Percentiles rank a stretch among this genome's conserved stretches.
Conservation (phyloP, 176 grass and related monocot species). For the Paspalum vaginatum region DNA sequence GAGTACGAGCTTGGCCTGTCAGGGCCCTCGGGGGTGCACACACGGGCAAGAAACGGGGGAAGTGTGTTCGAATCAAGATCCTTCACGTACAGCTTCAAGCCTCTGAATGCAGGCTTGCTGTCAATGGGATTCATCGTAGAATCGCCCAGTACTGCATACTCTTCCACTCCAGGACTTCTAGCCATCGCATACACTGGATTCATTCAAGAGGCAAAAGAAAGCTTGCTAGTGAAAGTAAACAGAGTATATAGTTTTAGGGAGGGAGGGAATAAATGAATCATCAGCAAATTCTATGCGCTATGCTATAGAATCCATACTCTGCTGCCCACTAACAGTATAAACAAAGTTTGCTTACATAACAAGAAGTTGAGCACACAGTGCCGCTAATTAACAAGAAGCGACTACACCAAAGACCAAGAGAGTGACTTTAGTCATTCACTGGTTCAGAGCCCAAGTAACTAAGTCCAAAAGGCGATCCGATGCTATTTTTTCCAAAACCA, state of each 20-base stretch:
- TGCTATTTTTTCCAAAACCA: neutral
- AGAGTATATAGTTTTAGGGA: neutral
- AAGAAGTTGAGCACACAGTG: neutral
- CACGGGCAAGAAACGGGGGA: slow-evolving; percentile 55
- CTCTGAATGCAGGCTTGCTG: slow-evolving; percentile 37
- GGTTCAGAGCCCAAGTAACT: neutral
- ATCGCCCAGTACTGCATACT: slow-evolving; percentile 32
- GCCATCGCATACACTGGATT: slow-evolving; percentile 54
- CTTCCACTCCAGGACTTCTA: slow-evolving; percentile 19
- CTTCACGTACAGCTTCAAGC: slow-evolving; percentile 51
- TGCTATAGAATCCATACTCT: neutral
- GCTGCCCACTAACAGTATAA: neutral
- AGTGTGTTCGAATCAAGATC: slow-evolving; percentile 58
- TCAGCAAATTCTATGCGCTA: neutral
- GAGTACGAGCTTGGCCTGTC: slow-evolving; percentile 32
- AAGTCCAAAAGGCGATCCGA: neutral
- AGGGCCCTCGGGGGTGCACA: slow-evolving; percentile 35
- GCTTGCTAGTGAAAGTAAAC: neutral
- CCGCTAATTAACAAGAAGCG: neutral
- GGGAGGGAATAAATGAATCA: neutral
- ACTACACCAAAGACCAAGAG: neutral
- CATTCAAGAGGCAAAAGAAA: slow-evolving; percentile 29
- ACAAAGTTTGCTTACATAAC: neutral
- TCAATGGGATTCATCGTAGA: slow-evolving; percentile 7
- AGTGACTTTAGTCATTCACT: neutral